Percentiles rank a stretch among this genome's conserved stretches.
Conservation (phyloP, 352 stramenopile species). For the Blastocystis sp. region DNA sequence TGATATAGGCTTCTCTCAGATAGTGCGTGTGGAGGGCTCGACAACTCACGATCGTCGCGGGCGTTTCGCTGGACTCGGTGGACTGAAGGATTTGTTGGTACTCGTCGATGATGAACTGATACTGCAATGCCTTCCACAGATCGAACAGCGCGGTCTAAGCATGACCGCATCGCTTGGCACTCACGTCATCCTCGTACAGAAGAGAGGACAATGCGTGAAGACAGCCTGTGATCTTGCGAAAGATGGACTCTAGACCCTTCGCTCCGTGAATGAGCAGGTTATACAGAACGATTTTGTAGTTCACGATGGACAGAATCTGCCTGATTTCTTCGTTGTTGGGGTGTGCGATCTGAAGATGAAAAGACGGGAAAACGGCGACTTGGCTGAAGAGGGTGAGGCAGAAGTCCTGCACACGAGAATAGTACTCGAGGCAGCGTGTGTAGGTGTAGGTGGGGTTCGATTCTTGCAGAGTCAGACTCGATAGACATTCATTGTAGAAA, state of each 20-base stretch:
- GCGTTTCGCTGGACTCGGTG: not conserved
- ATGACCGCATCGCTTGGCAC: not conserved
- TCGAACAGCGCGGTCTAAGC: conserved; percentile 42
- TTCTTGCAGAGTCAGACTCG: conserved; percentile 46
- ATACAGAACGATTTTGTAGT: conserved; percentile 65
- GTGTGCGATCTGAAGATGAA: conserved; percentile 11
- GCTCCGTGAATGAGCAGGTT: conserved; percentile 46
- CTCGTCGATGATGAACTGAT: conserved; percentile 57
- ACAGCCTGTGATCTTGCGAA: conserved; percentile 64
- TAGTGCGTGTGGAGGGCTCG: not conserved
- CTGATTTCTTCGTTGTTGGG: conserved; percentile 60
- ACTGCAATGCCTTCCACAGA: conserved; percentile 54
- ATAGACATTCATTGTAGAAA: conserved; percentile 67
- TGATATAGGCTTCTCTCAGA: conserved; percentile 25
- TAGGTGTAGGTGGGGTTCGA: conserved; percentile 39
- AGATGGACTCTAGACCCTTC: conserved; percentile 15
- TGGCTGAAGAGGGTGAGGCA: conserved; percentile 44
- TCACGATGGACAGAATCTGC: conserved; percentile 65
- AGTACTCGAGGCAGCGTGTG: conserved; percentile 60
- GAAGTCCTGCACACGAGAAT: conserved; percentile 58
- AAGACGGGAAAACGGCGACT: not conserved
- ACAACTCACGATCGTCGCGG: conserved; percentile 5
- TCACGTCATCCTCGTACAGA: conserved; percentile 2
- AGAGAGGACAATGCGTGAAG: conserved; percentile 39
- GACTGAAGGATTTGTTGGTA: conserved; percentile 17